Conservation (phyloP, 768 basidiomycete genomes). For the Phaeolepiota aurea region DNA sequence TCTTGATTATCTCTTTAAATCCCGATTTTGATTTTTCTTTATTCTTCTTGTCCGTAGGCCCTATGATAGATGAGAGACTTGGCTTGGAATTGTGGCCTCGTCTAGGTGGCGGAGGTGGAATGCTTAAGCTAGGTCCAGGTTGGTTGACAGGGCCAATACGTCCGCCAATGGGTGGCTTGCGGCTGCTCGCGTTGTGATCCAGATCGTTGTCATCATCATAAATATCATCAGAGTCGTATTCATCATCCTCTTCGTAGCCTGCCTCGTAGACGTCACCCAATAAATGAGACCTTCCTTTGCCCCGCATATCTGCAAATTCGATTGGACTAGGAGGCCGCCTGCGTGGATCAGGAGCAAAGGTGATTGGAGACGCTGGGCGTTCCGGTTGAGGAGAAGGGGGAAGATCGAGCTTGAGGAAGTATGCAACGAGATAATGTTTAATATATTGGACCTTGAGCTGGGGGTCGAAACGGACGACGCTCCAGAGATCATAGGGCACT, state of each 20-base stretch:
- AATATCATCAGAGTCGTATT: constrained; percentile 26
- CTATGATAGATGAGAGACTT: background rate
- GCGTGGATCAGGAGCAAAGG: constrained; percentile 46
- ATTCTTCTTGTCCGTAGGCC: background rate
- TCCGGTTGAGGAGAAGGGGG: constrained; percentile 6
- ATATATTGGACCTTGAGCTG: background rate
- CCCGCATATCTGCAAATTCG: constrained; percentile 22
- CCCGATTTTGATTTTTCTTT: background rate
- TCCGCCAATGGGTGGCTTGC: constrained; percentile 3
- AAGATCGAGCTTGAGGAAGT: background rate
- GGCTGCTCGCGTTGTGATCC: background rate
- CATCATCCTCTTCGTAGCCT: constrained; percentile 9
- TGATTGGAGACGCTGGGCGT: constrained; percentile 60
- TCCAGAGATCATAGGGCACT: background rate
- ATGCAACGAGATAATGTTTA: background rate
- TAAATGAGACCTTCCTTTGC: constrained; percentile 4
- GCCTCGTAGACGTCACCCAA: constrained; percentile 4
- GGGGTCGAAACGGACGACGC: background rate
- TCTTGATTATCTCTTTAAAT: background rate
- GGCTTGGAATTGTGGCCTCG: background rate
- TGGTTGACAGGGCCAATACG: background rate
- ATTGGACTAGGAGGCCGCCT: constrained; percentile 34
- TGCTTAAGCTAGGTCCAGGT: background rate
- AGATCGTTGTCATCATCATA: constrained; percentile 15
- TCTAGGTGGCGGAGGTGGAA: background rate